A percentile compares a stretch with the other conserved stretches of the same genome.
Evolutionary conservation across 2,329 filamentous ascomycete species (phyloP).

Genomic region (Neodidymelliopsis sp.): DNA sequence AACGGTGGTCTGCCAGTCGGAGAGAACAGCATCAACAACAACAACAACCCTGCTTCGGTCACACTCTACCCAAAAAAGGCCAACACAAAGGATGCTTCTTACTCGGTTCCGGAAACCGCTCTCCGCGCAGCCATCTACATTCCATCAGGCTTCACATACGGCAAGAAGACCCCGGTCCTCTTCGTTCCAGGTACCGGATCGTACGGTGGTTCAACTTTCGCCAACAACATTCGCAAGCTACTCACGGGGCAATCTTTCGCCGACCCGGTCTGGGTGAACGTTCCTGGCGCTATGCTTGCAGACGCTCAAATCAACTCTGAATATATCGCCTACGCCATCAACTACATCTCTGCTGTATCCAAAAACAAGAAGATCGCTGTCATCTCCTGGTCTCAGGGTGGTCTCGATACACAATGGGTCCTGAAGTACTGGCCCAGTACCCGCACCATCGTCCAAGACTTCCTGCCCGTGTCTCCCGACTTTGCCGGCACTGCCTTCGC

Average conservation of each 20-base stretch:
- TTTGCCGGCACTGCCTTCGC: conserved; percentile 59
- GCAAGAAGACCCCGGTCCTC: conserved; percentile 58
- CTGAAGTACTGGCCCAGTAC: conserved; percentile 66
- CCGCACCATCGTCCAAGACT: conserved; percentile 55
- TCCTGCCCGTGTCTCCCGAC: conserved; percentile 62
- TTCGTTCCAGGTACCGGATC: conserved; percentile 63
- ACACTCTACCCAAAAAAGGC: conserved; percentile 50
- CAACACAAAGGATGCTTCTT: conserved; percentile 55
- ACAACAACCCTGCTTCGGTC: conserved; percentile 24
- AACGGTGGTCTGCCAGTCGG: conserved; percentile 24
- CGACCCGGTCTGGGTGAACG: conserved; percentile 62
- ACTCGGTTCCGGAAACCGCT: conserved; percentile 55
- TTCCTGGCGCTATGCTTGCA: conserved; percentile 56
- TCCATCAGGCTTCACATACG: conserved; percentile 54
- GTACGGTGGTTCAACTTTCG: conserved; percentile 56
- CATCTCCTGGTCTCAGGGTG: conserved; percentile 64
- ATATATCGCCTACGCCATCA: conserved; percentile 65
- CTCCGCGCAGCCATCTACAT: conserved; percentile 63
- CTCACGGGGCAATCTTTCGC: conserved; percentile 40
- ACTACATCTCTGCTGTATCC: conserved; percentile 58
- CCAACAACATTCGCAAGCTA: conserved; percentile 59
- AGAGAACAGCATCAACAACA: conserved; percentile 34
- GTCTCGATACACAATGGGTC: conserved; percentile 63
- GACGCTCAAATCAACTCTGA: conserved; percentile 63
- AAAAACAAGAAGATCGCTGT: conserved; percentile 34